These are phyloP conservation scores for Wickerhamiella azyma DNA, from an alignment of 805 yeast genomes.

Conservation along the genomic window DNA sequence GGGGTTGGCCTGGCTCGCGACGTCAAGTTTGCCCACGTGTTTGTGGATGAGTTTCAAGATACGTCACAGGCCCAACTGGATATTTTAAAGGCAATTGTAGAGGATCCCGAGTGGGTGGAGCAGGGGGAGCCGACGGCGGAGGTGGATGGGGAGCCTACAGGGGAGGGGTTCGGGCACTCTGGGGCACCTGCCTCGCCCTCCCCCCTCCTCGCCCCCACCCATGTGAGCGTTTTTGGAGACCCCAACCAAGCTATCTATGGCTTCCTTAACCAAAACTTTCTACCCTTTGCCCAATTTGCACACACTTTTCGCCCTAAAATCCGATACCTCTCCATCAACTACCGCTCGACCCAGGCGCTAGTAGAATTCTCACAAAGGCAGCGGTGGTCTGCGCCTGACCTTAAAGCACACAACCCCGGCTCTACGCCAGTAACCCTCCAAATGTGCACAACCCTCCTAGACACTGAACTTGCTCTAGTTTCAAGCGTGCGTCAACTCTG, in stretches of 20 bases:
- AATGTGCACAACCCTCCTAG: too few relatives aligned
- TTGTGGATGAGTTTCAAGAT: constrained; percentile 93
- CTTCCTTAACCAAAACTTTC: constrained; percentile 66
- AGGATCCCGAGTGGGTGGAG: background rate
- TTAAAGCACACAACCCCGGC: too few relatives aligned
- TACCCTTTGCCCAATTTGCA: constrained; percentile 35
- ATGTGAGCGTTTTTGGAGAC: constrained; percentile 83
- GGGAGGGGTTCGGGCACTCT: too few relatives aligned
- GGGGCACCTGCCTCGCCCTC: background rate
- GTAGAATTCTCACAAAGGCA: constrained; percentile 28
- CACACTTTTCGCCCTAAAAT: constrained; percentile 18
- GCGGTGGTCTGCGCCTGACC: too few relatives aligned
- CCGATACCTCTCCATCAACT: constrained; percentile 50
- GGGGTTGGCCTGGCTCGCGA: constrained; percentile 38
- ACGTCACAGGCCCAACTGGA: constrained; percentile 67
- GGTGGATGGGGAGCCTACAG: background rate
- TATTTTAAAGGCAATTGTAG: constrained; percentile 38
- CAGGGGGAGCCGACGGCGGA: constrained; percentile 19
- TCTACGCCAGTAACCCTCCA: too few relatives aligned
- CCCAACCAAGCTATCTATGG: constrained; percentile 93
- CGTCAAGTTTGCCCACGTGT: constrained; percentile 47
- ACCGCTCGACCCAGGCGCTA: constrained; percentile 63
- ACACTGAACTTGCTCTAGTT: too few relatives aligned
- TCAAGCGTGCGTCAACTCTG: background rate
- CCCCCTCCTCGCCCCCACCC: constrained; percentile 11